These are phyloP conservation scores for Oryza meridionalis DNA, from an alignment of 176 grass and related monocot genomes.

Conservation along the genomic window DNA sequence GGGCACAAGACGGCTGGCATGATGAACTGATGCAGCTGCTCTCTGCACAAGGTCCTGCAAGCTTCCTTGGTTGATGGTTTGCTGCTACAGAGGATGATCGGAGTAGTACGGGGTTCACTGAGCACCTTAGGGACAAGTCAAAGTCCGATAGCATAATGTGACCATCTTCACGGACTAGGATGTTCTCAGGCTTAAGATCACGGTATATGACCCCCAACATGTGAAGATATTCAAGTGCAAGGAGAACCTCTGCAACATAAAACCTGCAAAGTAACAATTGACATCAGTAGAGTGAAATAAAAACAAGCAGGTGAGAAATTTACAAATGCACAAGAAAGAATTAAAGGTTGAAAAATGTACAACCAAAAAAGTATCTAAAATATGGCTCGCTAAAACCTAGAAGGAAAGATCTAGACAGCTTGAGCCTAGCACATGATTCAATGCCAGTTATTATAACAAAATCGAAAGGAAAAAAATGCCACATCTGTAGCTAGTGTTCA, in stretches of 20 bases:
- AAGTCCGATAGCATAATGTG: slow-evolving; percentile 85
- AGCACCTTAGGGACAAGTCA: slow-evolving; percentile 73
- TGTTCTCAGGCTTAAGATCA: slow-evolving; percentile 82
- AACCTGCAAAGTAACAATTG: slow-evolving; percentile 56
- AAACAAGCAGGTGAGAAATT: not conserved
- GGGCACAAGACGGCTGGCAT: slow-evolving; percentile 74
- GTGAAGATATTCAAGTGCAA: slow-evolving; percentile 82
- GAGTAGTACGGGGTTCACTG: slow-evolving; percentile 65
- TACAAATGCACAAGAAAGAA: slow-evolving; percentile 6
- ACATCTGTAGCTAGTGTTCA: not conserved
- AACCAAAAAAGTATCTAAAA: not conserved
- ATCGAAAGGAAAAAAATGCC: not conserved
- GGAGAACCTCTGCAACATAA: slow-evolving; percentile 79
- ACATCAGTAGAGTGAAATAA: slow-evolving; percentile 34
- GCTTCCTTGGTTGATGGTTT: slow-evolving; percentile 54
- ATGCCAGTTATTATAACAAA: not conserved
- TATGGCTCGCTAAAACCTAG: not conserved
- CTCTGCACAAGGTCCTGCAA: slow-evolving; percentile 65
- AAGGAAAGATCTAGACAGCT: not conserved
- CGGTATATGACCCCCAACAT: slow-evolving; percentile 84
- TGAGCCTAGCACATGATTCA: not conserved
- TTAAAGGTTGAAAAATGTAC: slow-evolving; percentile 11
- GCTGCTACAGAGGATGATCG: slow-evolving; percentile 55
- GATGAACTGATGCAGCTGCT: slow-evolving; percentile 65
- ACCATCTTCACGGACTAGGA: slow-evolving; percentile 76